These are phyloP conservation scores for Floccularia luteovirens DNA, from an alignment of 768 basidiomycete species.

Conservation along the genomic window DNA sequence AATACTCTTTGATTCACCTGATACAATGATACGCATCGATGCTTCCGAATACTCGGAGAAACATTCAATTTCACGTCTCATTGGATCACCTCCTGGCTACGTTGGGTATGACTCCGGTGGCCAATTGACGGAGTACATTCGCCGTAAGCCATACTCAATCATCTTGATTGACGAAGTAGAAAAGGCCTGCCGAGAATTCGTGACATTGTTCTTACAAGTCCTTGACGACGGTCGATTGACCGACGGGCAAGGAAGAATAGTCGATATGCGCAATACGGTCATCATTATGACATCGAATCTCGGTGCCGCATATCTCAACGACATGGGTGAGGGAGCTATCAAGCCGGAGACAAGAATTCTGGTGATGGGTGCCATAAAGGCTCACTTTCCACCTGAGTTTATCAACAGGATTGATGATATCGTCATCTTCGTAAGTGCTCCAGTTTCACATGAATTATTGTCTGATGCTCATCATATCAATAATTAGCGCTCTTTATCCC, in stretches of 20 bases:
- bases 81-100: constrained; percentile 74
- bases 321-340: constrained; percentile 67
- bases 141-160: constrained; percentile 85
- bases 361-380: constrained; percentile 75
- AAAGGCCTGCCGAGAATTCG: constrained; percentile 70
- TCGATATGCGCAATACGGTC: constrained; percentile 86
- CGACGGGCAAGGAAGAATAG: constrained; percentile 85
- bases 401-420: constrained; percentile 87
- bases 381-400: constrained; percentile 90
- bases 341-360: constrained; percentile 47
- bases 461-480: constrained; percentile 14
- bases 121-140: constrained; percentile 89
- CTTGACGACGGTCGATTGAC: constrained; percentile 90
- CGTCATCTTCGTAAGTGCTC: constrained; percentile 60
- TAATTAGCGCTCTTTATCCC: constrained; percentile 70
- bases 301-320: constrained; percentile 70
- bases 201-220: constrained; percentile 60
- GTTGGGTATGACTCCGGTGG: constrained; percentile 89
- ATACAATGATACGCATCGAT: constrained; percentile 90
- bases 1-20: constrained; percentile 83
- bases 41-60: constrained; percentile 89
- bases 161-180: constrained; percentile 87
- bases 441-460: constrained; percentile 14
- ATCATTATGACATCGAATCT: constrained; percentile 95
- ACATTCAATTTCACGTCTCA: constrained; percentile 44